Evolutionary conservation across 2,329 filamentous ascomycete species (phyloP), one percentile per base, ranked within the genome.

Genomic region (Elsinoe fawcettii): DNA sequence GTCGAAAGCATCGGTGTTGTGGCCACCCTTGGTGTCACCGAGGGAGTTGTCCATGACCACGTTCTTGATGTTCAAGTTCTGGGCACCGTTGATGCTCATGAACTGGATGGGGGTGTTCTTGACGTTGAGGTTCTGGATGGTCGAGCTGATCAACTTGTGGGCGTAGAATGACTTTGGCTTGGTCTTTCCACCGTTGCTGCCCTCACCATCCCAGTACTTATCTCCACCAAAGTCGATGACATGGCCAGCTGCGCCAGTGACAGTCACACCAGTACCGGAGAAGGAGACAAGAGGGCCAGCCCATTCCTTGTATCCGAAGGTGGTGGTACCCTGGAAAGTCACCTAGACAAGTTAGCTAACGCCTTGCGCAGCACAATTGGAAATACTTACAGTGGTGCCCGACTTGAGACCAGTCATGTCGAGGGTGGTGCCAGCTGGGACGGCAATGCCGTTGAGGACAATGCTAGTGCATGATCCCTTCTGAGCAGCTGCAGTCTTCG

Each of bases 251-350:
- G 77, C 77, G 47, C 79, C 80, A 7, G 73, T 73, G 37, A 86
- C 74, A 25, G 74, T 75, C 63, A 85, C 75, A 60, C 74, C 72
- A 34, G 69, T 79, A 39, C 84, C 85, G 1, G 78, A 79, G 60
- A 87, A 74, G 25, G 77, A 76, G 63, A 88, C 76, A 12, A 88
- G 74, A 44, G 84, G 84, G 0, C 85, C 84, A 1, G 68, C 67
- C 84, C 84, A 87, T 64, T 84, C 79, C 61, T 80, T 73, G 71
- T 85, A 86, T 18, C 75, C 84, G 65, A 84, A 88, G 56, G 79
- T 82, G n/a, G 84, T 87, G 12, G 75, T 80, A 43, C 85, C 85
- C 58, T 80, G 69, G 69, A 87, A 87, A 63, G 79, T 80, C 60
- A 86, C 76, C 70, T 74, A 51, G 39, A 47, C 8, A 14, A 22